Evolutionary conservation across 2,329 filamentous ascomycete species (phyloP), one percentile per base, ranked within the genome.

Genomic region (Arthrinium phaeospermum): DNA sequence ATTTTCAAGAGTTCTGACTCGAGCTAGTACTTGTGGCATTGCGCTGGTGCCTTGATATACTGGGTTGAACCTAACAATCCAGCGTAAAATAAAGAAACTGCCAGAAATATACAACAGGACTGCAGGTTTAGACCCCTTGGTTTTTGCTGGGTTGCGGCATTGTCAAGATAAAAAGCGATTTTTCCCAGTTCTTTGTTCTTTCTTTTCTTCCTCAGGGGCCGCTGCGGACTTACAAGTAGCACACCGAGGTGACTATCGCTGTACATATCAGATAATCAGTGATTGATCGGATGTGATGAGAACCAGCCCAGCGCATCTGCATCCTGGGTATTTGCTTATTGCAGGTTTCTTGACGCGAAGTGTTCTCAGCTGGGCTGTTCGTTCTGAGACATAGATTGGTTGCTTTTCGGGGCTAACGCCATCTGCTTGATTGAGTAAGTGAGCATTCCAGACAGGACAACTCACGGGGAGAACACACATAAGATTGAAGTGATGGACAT

Each of bases 1-100:
- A 64, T 22, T n/a, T 64, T n/a, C 37, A 24, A 64, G 34, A 64
- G 57, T n/a, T 49, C 14, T 64, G 22, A 64, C 57, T 64, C 22
- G 19, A 64, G 34, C 34, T 41, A 22, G 30, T 64, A 19, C 13
- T 41, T 14, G 19, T 22, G 37, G 57, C 57, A 64, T 41, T 41
- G 13, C 34, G n/a, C 34, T 10, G 10, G 57, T 16, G 10, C 34
- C 34, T 64, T 64, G 57, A 5, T 64, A 64, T 64, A 64, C 57
- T 41, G 22, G 57, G 57, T 37, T 64, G 57, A 12, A 24, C 30
- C 53, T 30, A 12, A 61, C 53, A 37, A 30, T 22, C n/a, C 53
- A 61, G 16, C 30, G 53, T 6, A 16, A 5, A 12, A 61, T 22
- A 61, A 61, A 61, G 53, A 37, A 61, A 61, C 19, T 37, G 30